A percentile compares a stretch with the other conserved stretches of the same genome.
phyloP scores from a whole-genome alignment of 2,329 filamentous ascomycete species.

The Ophiobolus disseminans region DNA sequence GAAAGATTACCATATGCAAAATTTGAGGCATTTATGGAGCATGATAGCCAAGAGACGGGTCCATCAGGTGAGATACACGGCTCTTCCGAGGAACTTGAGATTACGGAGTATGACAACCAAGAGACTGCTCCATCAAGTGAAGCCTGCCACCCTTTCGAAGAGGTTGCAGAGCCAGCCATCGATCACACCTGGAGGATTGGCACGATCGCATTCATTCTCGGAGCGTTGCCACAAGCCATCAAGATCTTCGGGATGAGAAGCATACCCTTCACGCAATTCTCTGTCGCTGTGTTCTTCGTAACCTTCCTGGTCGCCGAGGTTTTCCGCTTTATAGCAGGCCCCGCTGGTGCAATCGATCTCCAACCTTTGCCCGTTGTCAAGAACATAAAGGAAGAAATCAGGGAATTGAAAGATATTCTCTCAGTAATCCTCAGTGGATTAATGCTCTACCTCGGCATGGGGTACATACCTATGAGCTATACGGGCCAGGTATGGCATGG shows the following conservation, averaged over 20 bases:
- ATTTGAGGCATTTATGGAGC: too few species aligned
- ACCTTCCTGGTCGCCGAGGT: constrained; percentile 4
- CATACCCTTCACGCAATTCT: neutral
- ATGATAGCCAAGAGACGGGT: too few species aligned
- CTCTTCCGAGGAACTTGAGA: neutral
- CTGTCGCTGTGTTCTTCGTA: neutral
- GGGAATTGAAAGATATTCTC: neutral
- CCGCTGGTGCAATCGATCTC: neutral
- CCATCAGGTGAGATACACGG: too few species aligned
- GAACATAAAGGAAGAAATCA: neutral
- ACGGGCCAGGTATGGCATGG: too few species aligned
- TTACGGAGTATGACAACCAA: neutral
- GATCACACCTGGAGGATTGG: constrained; percentile 1
- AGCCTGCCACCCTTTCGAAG: neutral
- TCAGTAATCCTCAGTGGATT: too few species aligned
- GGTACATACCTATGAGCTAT: too few species aligned
- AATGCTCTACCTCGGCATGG: too few species aligned
- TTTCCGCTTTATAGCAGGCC: constrained; percentile 2
- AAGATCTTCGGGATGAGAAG: constrained; percentile 9
- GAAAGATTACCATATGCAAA: too few species aligned
- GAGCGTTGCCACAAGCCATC: constrained; percentile 7
- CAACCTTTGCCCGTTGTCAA: constrained; percentile 2
- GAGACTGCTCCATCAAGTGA: neutral
- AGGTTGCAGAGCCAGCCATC: neutral
- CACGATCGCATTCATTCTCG: constrained; percentile 2